Evolutionary conservation across 2,329 filamentous ascomycete genomes (phyloP), one percentile per base, ranked within the genome.

Genomic region (Drechslera avenae): DNA sequence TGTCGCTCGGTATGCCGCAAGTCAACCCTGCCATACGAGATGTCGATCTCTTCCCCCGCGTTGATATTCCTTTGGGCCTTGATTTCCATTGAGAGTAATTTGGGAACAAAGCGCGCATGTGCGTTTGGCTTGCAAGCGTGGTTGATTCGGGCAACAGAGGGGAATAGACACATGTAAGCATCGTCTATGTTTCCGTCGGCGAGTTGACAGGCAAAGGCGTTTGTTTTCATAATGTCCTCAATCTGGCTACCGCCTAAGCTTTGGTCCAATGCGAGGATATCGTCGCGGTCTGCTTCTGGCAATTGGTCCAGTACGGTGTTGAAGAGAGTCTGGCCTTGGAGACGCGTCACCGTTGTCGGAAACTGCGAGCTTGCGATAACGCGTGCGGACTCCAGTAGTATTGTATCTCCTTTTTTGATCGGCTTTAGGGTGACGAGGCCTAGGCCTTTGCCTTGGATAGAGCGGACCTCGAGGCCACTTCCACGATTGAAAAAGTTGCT

Each of bases 131-230:
- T 52, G 21, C 63, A 66, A 8, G 62, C 62, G 31, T 66, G 63
- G 16, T 66, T 66, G 41, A 66, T 64, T 2, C 63, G 50, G 33
- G 60, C 52, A 2, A 66, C 59, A 10, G 48, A 49, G 2, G 63
- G 60, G 35, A 64, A 66, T 6, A 66, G 51, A 44, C 63, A 64
- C 42, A 66, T 56, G 40, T 66, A 66, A 4, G 52, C 60, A 16
- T 63, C 60, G 10, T 51, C 59, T 21, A 52, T 44, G 5, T 46
- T 47, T n/a, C 56, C 62, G 28, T 66, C 63, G 9, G 56, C 31
- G n/a, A 63, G 36, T 13, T 55, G 56, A 17, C 63, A 66, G 3
- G 58, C 57, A 44, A 66, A 66, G 1, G 62, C 50, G 35, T 64
- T 66, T 12, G 62, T 66, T 40, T 66, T 60, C 46, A 66, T 50